Evolutionary conservation across 345 rosid species (phyloP).

Genomic region (Eutrema heterophyllum): DNA sequence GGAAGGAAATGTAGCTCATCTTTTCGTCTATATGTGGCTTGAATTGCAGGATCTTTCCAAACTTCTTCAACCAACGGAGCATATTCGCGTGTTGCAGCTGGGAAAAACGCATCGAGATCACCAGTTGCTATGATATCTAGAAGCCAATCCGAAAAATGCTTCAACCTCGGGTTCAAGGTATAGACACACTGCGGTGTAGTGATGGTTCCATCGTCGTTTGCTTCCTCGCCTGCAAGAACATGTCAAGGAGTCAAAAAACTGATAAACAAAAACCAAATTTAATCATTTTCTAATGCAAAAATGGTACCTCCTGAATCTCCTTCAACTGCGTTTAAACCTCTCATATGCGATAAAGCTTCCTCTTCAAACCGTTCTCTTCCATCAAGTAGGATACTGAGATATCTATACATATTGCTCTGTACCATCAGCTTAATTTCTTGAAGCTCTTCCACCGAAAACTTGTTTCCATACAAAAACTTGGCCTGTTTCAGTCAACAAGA

Average conservation of each 20-base stretch:
- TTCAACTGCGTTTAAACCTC: slow-evolving; percentile 36
- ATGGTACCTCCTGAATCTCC: slow-evolving; percentile 50
- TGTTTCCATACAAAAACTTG: slow-evolving; percentile 87
- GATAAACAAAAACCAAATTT: background rate
- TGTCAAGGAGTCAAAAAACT: background rate
- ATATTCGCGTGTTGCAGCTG: slow-evolving; percentile 98
- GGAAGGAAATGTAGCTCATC: slow-evolving; percentile 98
- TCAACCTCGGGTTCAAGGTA: slow-evolving; percentile 85
- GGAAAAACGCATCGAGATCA: slow-evolving; percentile 94
- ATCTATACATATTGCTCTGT: slow-evolving; percentile 93
- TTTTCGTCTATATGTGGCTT: slow-evolving; percentile 80
- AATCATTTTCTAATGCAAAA: background rate
- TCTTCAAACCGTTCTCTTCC: slow-evolving; percentile 98
- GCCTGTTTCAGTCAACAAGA: slow-evolving; percentile 50
- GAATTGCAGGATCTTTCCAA: slow-evolving; percentile 97
- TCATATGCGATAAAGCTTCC: slow-evolving; percentile 55
- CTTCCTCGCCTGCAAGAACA: slow-evolving; percentile 48
- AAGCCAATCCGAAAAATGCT: slow-evolving; percentile 98
- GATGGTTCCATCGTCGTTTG: slow-evolving; percentile 33
- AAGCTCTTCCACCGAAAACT: slow-evolving; percentile 70
- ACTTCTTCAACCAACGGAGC: slow-evolving; percentile 97
- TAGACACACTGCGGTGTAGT: slow-evolving; percentile 42
- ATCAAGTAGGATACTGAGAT: slow-evolving; percentile 90
- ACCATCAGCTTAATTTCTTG: slow-evolving; percentile 93
- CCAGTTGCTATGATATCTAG: slow-evolving; percentile 98